These are phyloP conservation scores for Rhodotorula sp. DNA, from an alignment of 1,284 basidiomycete species.

Conservation along the genomic window DNA sequence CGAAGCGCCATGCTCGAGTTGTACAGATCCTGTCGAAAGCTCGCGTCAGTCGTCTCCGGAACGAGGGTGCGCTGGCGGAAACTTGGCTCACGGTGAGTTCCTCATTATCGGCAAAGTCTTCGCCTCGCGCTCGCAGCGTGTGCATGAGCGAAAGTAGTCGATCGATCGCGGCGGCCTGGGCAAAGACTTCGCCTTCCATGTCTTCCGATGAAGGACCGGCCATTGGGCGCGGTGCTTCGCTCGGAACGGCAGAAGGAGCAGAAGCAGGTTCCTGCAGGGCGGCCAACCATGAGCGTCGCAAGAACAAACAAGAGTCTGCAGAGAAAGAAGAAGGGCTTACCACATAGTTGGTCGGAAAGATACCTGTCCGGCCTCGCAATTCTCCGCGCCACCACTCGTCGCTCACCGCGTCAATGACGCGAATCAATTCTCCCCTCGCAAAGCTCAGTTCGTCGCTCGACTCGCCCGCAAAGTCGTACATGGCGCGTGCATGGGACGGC, in stretches of 20 bases:
- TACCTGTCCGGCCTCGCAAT: slow-evolving; percentile 76
- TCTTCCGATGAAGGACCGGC: slow-evolving; percentile 63
- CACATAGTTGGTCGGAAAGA: slow-evolving; percentile 98
- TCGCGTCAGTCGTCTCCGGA: neutral
- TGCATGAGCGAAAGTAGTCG: slow-evolving; percentile 76
- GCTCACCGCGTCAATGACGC: slow-evolving; percentile 91
- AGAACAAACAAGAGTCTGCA: slow-evolving; percentile 48
- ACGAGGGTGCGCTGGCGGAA: too few species aligned
- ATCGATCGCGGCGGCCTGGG: slow-evolving; percentile 83
- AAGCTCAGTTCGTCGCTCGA: slow-evolving; percentile 91
- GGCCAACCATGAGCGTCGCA: slow-evolving; percentile 62
- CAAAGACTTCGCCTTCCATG: slow-evolving; percentile 81
- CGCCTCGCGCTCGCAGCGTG: slow-evolving; percentile 64
- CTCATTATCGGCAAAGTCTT: slow-evolving; percentile 88
- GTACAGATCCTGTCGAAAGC: slow-evolving; percentile 70
- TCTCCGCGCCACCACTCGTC: slow-evolving; percentile 95
- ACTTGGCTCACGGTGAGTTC: slow-evolving; percentile 73
- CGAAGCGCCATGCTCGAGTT: slow-evolving; percentile 81
- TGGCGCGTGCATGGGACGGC: slow-evolving; percentile 59
- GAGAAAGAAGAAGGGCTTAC: slow-evolving; percentile 54
- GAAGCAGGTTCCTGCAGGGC: slow-evolving; percentile 60
- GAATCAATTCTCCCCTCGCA: slow-evolving; percentile 90
- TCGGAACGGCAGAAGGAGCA: slow-evolving; percentile 43
- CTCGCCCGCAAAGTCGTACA: slow-evolving; percentile 85
- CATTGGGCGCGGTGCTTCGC: neutral